Base-by-base conservation (phyloP, 345 rosid genomes). In the Gynandropsis gynandra region DNA sequence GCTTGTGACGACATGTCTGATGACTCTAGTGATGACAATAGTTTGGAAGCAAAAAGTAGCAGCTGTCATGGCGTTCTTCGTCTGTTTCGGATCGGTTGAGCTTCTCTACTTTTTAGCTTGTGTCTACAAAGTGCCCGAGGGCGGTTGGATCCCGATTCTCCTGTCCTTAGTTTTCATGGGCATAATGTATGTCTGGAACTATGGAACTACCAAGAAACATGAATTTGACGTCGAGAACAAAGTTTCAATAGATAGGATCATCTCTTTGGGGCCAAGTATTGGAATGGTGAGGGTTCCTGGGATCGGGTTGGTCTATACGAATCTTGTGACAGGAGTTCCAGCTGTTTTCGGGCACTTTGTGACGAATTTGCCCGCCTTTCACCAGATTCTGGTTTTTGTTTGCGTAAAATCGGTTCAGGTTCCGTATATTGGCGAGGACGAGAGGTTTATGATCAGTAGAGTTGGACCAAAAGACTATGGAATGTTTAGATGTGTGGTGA, bases 201-300 rank as follows among this genome's bases (percentile, higher is more conserved):
- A 89, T 29, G 89, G 95, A 56, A 72, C 78, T 15, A 76, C 71
- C 40, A 83, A 75, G 81, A 89, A 89, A 60, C 83, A 79, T 35
- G 72, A 83, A 34, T 83, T 81, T 38, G 90, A 86, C 24, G 63
- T 76, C 16, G 90, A 81, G 64, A 86, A 89, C 75, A 86, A 86
- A 75, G 77, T 81, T 19, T 77, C 94, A 0, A 71, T 86, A 77
- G 75, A 78, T 51, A 62, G 85, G 66, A 67, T 89, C 19, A 53
- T 86, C 54, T 68, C 80, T 6, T 42, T 81, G 14, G 94, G 94
- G 67, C 76, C 94, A 41, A 79, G 90, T 51, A 86, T 89, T 10
- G 88, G 94, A 12, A 78, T 86, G 79, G 90, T 83, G 24, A 75
- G 88, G 48, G 81, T 89, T 41, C 94, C 90, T 0, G 97, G 96